Percentiles rank a stretch among this genome's conserved stretches.
Conservation (phyloP, 176 grass and related monocot species). For the Phoenix dactylifera region DNA sequence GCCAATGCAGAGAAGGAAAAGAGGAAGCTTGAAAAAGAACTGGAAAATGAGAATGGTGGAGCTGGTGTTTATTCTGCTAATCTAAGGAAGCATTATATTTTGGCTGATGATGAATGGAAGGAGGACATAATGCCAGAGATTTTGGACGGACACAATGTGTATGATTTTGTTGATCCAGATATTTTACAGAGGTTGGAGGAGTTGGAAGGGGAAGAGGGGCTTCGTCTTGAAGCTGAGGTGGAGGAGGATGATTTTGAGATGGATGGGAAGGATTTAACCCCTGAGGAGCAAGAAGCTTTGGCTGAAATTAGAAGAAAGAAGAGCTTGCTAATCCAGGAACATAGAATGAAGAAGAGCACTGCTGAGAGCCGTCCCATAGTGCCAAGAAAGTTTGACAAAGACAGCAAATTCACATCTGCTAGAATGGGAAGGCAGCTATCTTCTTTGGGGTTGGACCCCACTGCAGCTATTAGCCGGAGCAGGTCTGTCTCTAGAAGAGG, state of each 20-base stretch:
- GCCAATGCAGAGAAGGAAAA: constrained; percentile 45
- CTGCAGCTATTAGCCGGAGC: constrained; percentile 32
- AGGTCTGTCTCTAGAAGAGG: constrained; percentile 24
- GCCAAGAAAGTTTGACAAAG: constrained; percentile 55
- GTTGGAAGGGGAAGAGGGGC: constrained; percentile 66
- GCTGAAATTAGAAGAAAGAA: constrained; percentile 63
- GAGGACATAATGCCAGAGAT: constrained; percentile 55
- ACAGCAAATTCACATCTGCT: constrained; percentile 31
- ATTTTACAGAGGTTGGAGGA: constrained; percentile 57
- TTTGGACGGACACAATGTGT: constrained; percentile 64
- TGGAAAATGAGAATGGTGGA: constrained; percentile 68
- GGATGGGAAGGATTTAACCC: constrained; percentile 47
- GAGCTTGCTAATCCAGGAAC: constrained; percentile 50
- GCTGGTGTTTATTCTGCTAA: constrained; percentile 83
- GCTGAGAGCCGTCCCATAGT: constrained; percentile 76
- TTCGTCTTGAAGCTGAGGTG: constrained; percentile 44
- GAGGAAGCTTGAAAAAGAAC: constrained; percentile 56
- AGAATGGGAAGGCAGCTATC: constrained; percentile 48
- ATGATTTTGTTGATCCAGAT: constrained; percentile 75
- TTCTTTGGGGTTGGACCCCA: constrained; percentile 47
- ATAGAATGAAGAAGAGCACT: constrained; percentile 84
- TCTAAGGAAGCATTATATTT: constrained; percentile 58
- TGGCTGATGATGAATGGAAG: constrained; percentile 71
- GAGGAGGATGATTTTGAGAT: constrained; percentile 47
- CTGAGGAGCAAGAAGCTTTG: constrained; percentile 41